phyloP scores from a whole-genome alignment of 306 rosid species.

The Parietaria judaica region DNA sequence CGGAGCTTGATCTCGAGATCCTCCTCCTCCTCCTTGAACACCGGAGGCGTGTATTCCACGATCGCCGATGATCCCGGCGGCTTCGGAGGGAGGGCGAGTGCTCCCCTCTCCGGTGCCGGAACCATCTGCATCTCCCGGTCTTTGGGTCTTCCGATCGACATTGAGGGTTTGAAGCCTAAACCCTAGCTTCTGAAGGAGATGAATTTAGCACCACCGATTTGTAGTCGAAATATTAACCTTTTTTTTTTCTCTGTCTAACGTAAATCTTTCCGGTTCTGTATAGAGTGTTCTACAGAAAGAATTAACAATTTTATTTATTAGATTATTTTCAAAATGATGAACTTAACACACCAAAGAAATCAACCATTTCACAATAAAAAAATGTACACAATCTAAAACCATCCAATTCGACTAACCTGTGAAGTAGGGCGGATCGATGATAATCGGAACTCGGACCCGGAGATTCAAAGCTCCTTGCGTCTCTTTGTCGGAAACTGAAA shows the following conservation, averaged over 20 bases:
- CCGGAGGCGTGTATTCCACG: slow-evolving; percentile 63
- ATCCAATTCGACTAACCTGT: no score
- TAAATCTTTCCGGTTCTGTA: not conserved
- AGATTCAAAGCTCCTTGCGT: no score
- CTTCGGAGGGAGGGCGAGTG: slow-evolving; percentile 33
- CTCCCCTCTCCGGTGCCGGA: slow-evolving; percentile 36
- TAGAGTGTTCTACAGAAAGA: not conserved
- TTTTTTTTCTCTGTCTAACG: no score
- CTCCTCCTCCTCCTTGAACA: slow-evolving; percentile 78
- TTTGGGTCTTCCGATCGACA: slow-evolving; percentile 19
- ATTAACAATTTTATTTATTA: not conserved
- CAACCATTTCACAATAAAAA: no score
- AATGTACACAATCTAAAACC: no score
- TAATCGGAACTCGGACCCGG: no score
- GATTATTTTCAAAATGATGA: no score
- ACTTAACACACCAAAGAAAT: no score
- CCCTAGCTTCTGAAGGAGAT: slow-evolving; percentile 30
- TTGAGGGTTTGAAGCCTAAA: slow-evolving; percentile 10
- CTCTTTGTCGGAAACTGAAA: no score
- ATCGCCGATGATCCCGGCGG: slow-evolving; percentile 54
- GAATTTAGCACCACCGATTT: slow-evolving; percentile 3
- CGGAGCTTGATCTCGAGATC: slow-evolving; percentile 91
- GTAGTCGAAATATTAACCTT: not conserved
- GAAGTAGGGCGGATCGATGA: no score
- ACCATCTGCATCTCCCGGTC: slow-evolving; percentile 46